phyloP scores from a whole-genome alignment of 2,329 filamentous ascomycete genomes.

The Colletotrichum noveboracense region DNA sequence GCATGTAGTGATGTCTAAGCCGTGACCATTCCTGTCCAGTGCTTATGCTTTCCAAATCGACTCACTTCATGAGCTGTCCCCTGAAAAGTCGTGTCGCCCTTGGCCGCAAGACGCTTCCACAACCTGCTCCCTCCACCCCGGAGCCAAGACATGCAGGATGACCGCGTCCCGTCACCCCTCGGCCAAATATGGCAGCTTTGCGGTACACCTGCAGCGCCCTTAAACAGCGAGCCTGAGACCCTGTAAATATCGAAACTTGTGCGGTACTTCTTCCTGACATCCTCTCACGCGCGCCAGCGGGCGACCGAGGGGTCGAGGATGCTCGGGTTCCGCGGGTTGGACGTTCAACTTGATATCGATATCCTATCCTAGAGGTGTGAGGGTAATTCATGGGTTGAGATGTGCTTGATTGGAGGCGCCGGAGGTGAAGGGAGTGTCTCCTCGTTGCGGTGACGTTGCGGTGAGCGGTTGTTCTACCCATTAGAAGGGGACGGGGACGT shows the following conservation, averaged over 20 bases:
- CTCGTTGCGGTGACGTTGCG: too few relatives aligned
- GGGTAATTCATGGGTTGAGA: rapidly evolving
- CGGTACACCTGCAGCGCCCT: slow-evolving; percentile 44
- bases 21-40: neutral
- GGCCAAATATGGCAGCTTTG: slow-evolving; percentile 45
- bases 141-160: slow-evolving; percentile 37
- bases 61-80: slow-evolving; percentile 44
- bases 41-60: too few relatives aligned
- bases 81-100: slow-evolving; percentile 41
- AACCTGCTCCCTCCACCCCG: slow-evolving; percentile 28
- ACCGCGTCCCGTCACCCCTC: slow-evolving; percentile 48
- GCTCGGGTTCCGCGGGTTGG: too few relatives aligned
- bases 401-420: too few relatives aligned
- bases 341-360: too few relatives aligned
- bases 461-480: too few relatives aligned
- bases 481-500: too few relatives aligned
- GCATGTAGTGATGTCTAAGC: neutral
- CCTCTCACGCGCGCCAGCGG: slow-evolving; percentile 18
- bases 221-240: slow-evolving; percentile 57
- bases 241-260: slow-evolving; percentile 60
- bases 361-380: too few relatives aligned
- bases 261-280: slow-evolving; percentile 44
- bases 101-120: slow-evolving; percentile 45
- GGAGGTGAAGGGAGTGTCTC: too few relatives aligned
- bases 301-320: too few relatives aligned